These are phyloP conservation scores for Delphinella strobiligena DNA, from an alignment of 2,329 filamentous ascomycete genomes.

Conservation along the genomic window DNA sequence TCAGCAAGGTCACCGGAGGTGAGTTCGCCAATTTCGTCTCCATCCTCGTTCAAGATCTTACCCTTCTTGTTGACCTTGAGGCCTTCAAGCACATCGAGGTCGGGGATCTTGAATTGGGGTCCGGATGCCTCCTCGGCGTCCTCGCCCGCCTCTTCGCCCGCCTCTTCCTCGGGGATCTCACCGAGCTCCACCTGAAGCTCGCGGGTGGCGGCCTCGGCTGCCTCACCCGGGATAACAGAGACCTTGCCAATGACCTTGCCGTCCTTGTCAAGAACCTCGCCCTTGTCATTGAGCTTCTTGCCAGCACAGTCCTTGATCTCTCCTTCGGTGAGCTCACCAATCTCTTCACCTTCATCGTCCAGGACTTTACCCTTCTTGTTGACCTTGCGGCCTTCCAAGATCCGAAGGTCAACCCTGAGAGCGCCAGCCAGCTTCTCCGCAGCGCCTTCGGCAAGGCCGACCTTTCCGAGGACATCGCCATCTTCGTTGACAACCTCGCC, in stretches of 20 bases:
- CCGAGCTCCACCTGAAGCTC: slow-evolving; percentile 35
- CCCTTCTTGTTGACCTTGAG: slow-evolving; percentile 50
- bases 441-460: slow-evolving; percentile 38
- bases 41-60: slow-evolving; percentile 39
- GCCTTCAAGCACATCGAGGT: slow-evolving; percentile 37
- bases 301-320: slow-evolving; percentile 32
- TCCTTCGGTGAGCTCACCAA: slow-evolving; percentile 37
- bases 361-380: slow-evolving; percentile 46
- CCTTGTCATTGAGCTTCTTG: slow-evolving; percentile 38
- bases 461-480: slow-evolving; percentile 38
- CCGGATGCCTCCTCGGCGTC: slow-evolving; percentile 12
- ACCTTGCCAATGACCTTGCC: slow-evolving; percentile 39
- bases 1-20: slow-evolving; percentile 47
- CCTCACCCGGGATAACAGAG: slow-evolving; percentile 35
- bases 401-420: slow-evolving; percentile 31
- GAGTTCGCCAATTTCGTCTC: slow-evolving; percentile 41
- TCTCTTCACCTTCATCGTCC: slow-evolving; percentile 38
- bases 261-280: slow-evolving; percentile 38
- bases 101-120: slow-evolving; percentile 26
- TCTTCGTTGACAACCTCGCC: slow-evolving; percentile 39
- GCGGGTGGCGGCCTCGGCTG: slow-evolving; percentile 38
- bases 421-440: slow-evolving; percentile 34
- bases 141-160: slow-evolving; percentile 18
- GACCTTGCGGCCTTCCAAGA: slow-evolving; percentile 41
- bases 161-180: slow-evolving; percentile 23